Evolutionary conservation across 2,329 filamentous ascomycete genomes (phyloP).

Genomic region (Colletotrichum tabaci): DNA sequence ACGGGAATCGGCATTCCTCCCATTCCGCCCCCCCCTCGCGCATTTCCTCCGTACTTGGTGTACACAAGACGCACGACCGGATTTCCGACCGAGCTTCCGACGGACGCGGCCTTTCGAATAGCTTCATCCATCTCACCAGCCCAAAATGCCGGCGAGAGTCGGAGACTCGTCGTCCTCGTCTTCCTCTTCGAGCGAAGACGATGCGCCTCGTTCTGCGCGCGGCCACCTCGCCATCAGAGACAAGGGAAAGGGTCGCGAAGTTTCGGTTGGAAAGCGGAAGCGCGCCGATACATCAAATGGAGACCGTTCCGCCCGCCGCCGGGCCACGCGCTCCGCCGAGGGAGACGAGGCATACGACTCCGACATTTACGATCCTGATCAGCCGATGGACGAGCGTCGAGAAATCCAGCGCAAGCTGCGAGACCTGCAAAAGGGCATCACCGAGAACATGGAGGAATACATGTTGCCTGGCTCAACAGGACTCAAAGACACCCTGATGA

Average conservation of each 20-base stretch:
- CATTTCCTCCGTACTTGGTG: not conserved
- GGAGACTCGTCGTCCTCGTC: slow-evolving; percentile 42
- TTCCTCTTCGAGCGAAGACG: slow-evolving; percentile 41
- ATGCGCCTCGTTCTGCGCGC: slow-evolving; percentile 8
- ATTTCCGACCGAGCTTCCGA: not conserved
- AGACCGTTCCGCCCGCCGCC: slow-evolving; percentile 34
- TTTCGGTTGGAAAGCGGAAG: slow-evolving; percentile 40
- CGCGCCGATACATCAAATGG: slow-evolving; percentile 37
- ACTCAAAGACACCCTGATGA: slow-evolving; percentile 75
- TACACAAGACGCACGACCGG: not conserved
- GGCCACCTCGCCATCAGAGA: slow-evolving; percentile 49
- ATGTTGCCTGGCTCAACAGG: slow-evolving; percentile 76
- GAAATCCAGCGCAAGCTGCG: slow-evolving; percentile 79
- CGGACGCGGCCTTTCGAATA: not conserved
- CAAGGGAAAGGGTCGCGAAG: slow-evolving; percentile 46
- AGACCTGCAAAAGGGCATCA: slow-evolving; percentile 71
- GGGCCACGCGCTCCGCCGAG: slow-evolving; percentile 36
- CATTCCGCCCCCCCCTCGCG: not conserved
- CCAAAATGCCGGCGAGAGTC: slow-evolving; percentile 37
- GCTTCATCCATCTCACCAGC: not conserved
- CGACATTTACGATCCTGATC: slow-evolving; percentile 84
- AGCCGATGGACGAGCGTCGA: slow-evolving; percentile 81
- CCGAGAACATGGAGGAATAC: slow-evolving; percentile 82
- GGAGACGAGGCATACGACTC: slow-evolving; percentile 40
- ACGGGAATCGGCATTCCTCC: not conserved